These are phyloP conservation scores for Bruguiera sexangula DNA, from an alignment of 345 rosid genomes.

Conservation along the genomic window DNA sequence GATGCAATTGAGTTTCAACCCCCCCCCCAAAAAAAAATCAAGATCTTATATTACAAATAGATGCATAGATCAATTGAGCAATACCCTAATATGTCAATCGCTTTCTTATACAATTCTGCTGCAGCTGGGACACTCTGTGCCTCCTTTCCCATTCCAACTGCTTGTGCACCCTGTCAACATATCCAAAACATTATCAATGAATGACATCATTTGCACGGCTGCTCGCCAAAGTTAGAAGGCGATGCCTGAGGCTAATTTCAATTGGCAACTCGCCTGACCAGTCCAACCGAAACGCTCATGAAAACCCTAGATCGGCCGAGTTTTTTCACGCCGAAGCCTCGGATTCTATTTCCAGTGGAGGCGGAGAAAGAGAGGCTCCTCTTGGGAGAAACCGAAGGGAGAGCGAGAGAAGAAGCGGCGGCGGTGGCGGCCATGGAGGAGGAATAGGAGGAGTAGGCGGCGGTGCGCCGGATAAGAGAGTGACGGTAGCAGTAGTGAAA, in stretches of 20 bases:
- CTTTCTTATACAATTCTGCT: slow-evolving; percentile 71
- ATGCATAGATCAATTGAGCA: too few species aligned
- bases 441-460: background rate
- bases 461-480: slow-evolving; percentile 34
- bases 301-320: slow-evolving; percentile 53
- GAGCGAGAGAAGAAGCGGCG: slow-evolving; percentile 26
- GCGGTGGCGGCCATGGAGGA: slow-evolving; percentile 15
- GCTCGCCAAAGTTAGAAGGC: too few species aligned
- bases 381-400: slow-evolving; percentile 17
- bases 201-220: too few species aligned
- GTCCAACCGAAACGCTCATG: slow-evolving; percentile 68
- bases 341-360: slow-evolving; percentile 22
- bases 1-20: too few species aligned
- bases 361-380: slow-evolving; percentile 27
- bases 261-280: slow-evolving; percentile 61
- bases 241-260: background rate
- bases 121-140: slow-evolving; percentile 76
- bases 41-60: too few species aligned
- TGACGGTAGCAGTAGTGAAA: slow-evolving; percentile 9
- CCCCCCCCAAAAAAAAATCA: too few species aligned
- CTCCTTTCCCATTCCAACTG: slow-evolving; percentile 95
- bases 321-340: slow-evolving; percentile 30
- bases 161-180: slow-evolving; percentile 80
- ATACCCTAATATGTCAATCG: slow-evolving; percentile 20
- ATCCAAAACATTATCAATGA: background rate